phyloP scores from a whole-genome alignment of 805 yeast genomes.

The Zygotorulaspora chibaensis region DNA sequence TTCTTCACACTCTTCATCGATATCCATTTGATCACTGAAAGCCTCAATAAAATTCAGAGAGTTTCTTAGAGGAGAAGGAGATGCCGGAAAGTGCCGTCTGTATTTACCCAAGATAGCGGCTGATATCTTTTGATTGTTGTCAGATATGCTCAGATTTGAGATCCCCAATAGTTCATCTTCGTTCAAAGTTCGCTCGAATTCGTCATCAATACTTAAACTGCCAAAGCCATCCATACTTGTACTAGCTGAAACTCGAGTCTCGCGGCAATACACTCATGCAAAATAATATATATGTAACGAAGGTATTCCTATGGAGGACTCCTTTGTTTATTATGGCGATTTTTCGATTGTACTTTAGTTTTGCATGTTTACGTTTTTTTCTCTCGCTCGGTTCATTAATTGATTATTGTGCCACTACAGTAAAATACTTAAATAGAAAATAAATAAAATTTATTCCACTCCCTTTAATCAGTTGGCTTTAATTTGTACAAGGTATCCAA shows the following conservation, averaged over 20 bases:
- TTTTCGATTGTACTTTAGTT: neutral
- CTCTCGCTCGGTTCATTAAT: too few species aligned
- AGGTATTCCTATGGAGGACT: neutral
- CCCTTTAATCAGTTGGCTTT: constrained; percentile 13
- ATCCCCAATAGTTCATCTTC: constrained; percentile 22
- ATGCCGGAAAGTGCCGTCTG: constrained; percentile 13
- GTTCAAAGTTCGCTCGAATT: constrained; percentile 9
- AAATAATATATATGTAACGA: neutral
- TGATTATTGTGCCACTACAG: too few species aligned
- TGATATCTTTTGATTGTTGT: constrained; percentile 11
- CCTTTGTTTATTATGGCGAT: neutral
- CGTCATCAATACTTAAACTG: constrained; percentile 13
- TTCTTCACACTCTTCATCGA: constrained; percentile 13
- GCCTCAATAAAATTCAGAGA: constrained; percentile 11
- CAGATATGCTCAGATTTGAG: constrained; percentile 20
- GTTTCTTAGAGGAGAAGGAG: constrained; percentile 20
- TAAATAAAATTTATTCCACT: neutral
- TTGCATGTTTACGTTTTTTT: neutral
- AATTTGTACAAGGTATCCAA: constrained; percentile 74
- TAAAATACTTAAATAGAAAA: neutral
- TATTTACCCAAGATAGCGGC: constrained; percentile 16
- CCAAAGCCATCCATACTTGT: constrained; percentile 14
- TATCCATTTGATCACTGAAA: constrained; percentile 19
- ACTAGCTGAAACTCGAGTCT: neutral
- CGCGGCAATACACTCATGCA: neutral